Evolutionary conservation across 495 filamentous ascomycete species (phyloP), one percentile per base, ranked within the genome.

Genomic region (Polyplosphaeria fusca): DNA sequence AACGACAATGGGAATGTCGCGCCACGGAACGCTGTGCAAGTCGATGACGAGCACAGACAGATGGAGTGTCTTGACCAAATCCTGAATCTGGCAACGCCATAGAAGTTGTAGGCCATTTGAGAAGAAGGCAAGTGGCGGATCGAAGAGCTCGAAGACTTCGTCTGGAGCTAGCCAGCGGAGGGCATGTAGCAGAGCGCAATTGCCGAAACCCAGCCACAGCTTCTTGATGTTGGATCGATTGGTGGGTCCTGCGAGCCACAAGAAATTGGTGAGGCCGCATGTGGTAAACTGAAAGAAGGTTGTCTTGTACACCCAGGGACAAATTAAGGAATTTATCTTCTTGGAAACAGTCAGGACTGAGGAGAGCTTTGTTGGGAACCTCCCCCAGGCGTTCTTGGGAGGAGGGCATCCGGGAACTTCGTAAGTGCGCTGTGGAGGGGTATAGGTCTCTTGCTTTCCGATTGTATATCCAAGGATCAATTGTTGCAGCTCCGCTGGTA

Each of bases 11-110:
- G 56, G 48, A 13, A 60, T 14, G 28, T 52, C 42, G 1, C 18
- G n/a, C 7, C 5, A 7, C 5, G 27, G 25, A 20, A 53, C 38
- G 13, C 19, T 9, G 14, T 13, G 12, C 42, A 60, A 30, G 27
- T 60, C 56, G n/a, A 60, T 48, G 13, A 3, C 43, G 23, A 60
- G 37, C 3, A 43, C 20, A 14, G 39, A 28, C 5, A 60, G 56
- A 37, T 54, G 48, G 5, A 60, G 48, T 23, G 52, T 49, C 16
- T 30, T 18, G 4, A 25, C 40, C 1, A 53, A 25, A 18, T 60
- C 56, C 18, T 35, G 48, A 18, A 60, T 52, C 26, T 60, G 48
- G 32, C 56, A 60, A 5, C 56, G 47, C 56, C 56, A 60, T 2
- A 60, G n/a, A 32, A 53, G 53, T 23, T 52, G 48, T 13, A 53